Percentiles rank a stretch among this genome's conserved stretches.
These are phyloP conservation scores for Xylaria grammica DNA, from an alignment of 495 filamentous ascomycete species.

Conservation along the genomic window DNA sequence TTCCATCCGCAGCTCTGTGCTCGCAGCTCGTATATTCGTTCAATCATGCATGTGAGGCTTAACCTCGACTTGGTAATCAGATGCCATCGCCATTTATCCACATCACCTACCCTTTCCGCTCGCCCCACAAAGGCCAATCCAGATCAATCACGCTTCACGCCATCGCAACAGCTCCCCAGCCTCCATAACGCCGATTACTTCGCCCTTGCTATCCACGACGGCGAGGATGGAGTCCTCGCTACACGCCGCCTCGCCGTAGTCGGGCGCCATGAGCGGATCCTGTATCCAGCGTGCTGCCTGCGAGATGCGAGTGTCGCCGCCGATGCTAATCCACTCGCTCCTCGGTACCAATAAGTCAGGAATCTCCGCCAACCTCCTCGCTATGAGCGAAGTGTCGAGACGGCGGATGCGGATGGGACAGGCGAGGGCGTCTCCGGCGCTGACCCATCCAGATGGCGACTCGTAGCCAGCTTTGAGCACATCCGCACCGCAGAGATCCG, in stretches of 20 bases:
- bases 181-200: conserved; percentile 53
- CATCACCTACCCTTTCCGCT: neutral
- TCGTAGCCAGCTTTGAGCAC: conserved; percentile 53
- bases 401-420: conserved; percentile 47
- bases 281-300: conserved; percentile 49
- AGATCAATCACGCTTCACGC: conserved; percentile 23
- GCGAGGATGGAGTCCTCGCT: conserved; percentile 50
- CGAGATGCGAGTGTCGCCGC: conserved; percentile 44
- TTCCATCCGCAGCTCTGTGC: conserved; percentile 1
- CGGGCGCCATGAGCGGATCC: conserved; percentile 31
- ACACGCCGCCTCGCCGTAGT: conserved; percentile 20
- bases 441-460: conserved; percentile 54
- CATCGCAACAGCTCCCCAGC: conserved; percentile 39
- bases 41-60: neutral
- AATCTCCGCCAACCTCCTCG: conserved; percentile 30
- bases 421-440: conserved; percentile 42
- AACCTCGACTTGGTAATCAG: neutral
- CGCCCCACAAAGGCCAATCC: neutral
- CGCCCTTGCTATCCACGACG: conserved; percentile 43
- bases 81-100: conserved; percentile 22
- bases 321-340: conserved; percentile 52
- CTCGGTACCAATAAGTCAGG: conserved; percentile 42
- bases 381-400: conserved; percentile 42
- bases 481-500: conserved; percentile 42
- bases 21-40: conserved; percentile 10